Conservation (phyloP, 2,329 filamentous ascomycete genomes). For the Colletotrichum orchidophilum region DNA sequence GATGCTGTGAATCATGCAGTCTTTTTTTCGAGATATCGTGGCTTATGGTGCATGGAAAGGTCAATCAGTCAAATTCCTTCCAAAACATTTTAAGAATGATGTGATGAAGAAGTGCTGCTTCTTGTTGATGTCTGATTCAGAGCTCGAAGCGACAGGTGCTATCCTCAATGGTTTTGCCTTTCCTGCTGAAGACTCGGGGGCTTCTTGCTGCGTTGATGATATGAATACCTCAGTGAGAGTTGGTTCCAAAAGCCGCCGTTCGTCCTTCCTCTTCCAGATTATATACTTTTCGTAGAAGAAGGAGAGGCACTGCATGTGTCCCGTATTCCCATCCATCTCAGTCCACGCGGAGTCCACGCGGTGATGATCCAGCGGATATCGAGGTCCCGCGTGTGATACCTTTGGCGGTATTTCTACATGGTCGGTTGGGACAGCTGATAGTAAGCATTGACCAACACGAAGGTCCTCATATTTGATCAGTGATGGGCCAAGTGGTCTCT, state of each 20-base stretch:
- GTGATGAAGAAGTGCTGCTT: not conserved
- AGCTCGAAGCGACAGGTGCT: not conserved
- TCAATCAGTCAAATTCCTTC: not conserved
- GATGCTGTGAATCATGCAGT: not conserved
- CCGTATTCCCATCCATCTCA: not conserved
- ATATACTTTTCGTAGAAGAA: not conserved
- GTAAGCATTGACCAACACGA: not conserved
- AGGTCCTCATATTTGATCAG: too few relatives aligned
- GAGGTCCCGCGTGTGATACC: not conserved
- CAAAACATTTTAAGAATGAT: not conserved
- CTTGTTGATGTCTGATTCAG: not conserved
- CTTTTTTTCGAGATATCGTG: not conserved
- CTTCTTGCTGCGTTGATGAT: not conserved
- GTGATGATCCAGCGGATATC: not conserved
- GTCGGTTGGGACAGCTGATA: not conserved
- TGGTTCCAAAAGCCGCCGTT: not conserved
- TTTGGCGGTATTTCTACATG: not conserved
- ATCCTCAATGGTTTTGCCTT: not conserved
- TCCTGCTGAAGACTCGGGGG: not conserved
- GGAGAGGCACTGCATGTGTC: not conserved
- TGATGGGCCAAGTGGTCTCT: not conserved
- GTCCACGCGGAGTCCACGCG: not conserved
- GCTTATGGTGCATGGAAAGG: not conserved
- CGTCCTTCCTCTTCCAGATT: not conserved
- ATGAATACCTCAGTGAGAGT: too few relatives aligned